Base-by-base conservation (phyloP, 495 filamentous ascomycete species). In the Xylaria nigripes region DNA sequence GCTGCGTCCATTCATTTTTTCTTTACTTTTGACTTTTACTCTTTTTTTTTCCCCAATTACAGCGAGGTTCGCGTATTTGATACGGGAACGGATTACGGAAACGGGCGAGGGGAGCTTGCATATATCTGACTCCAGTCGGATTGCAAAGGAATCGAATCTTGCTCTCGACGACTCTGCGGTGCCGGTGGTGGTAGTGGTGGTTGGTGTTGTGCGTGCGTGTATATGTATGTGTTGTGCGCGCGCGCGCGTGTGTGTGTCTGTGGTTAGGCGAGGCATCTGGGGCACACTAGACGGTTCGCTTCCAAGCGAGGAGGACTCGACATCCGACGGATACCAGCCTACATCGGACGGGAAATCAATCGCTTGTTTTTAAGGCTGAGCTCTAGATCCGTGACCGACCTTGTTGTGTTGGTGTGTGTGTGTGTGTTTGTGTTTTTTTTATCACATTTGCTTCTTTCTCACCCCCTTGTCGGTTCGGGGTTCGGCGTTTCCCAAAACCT, bases 301-400 rank as follows among this genome's bases (percentile, higher is more conserved):
- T 45, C 42, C 41, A 29, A 52, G 42, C 9, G 30, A 25, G 13
- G 25, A 16, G 29, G 51, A 45, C 50, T 53, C 27, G 50, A 45
- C 32, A 22, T 22, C 42, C 51, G 51, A 46, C 51, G 43, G 51
- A 25, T 46, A 46, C 30, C 30, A 6, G 22, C 47, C 29, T 54
- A 18, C 42, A 13, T 3, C 1, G 12, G 30, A 2, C 24, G 2
- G 36, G 50, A 52, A 19, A 52, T 52, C 29, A 25, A 45, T 34
- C 32, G 32, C 13, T 4, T 2, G 6, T 34, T 2, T 34, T 34
- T 34, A 15, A 34, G 32, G 32, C 32, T 34, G 32, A 34, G 32
- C 5, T 34, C 12, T 2, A 6, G 6, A 8, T 6, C 13, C 32
- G 32, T 8, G 12, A 8, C 32, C 9, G 32, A 8, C 6, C 12